A percentile compares a stretch with the other conserved stretches of the same genome.
Evolutionary conservation across 2,329 filamentous ascomycete genomes (phyloP).

Genomic region (Fusarium verticillioides): DNA sequence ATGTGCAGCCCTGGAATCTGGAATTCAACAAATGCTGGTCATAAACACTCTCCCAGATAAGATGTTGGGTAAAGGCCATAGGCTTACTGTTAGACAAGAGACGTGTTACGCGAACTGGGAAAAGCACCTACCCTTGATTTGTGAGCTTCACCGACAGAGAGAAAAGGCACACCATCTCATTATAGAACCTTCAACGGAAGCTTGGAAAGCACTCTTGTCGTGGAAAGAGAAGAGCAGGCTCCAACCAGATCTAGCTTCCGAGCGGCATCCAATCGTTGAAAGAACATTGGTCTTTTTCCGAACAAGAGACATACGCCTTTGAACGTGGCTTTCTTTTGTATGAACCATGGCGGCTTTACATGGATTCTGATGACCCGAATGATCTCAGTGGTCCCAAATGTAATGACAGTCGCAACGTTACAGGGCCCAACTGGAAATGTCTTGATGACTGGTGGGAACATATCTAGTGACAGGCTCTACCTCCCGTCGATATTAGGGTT

Average conservation of each 20-base stretch:
- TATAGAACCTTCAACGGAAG: not conserved
- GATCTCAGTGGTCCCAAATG: not conserved
- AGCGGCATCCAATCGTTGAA: not conserved
- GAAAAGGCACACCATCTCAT: not conserved
- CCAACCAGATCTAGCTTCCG: not conserved
- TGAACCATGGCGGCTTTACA: not conserved
- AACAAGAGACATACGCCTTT: not conserved
- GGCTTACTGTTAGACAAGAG: not conserved
- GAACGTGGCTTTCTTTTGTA: not conserved
- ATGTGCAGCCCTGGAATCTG: accelerated
- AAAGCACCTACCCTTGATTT: not conserved
- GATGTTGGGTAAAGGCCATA: accelerated
- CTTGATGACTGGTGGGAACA: too few species aligned
- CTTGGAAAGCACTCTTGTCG: not conserved
- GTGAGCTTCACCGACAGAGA: not conserved
- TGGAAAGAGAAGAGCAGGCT: not conserved
- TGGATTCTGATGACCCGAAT: not conserved
- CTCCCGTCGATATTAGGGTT: accelerated
- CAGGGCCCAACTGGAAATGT: too few species aligned
- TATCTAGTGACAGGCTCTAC: too few species aligned
- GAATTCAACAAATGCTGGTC: accelerated
- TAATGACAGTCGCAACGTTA: not conserved
- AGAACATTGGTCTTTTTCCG: not conserved
- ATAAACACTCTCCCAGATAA: not conserved
- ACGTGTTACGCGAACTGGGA: not conserved